Evolutionary conservation across 192 early-diverging fungal species (phyloP).

Genomic region (Coemansia interrupta): DNA sequence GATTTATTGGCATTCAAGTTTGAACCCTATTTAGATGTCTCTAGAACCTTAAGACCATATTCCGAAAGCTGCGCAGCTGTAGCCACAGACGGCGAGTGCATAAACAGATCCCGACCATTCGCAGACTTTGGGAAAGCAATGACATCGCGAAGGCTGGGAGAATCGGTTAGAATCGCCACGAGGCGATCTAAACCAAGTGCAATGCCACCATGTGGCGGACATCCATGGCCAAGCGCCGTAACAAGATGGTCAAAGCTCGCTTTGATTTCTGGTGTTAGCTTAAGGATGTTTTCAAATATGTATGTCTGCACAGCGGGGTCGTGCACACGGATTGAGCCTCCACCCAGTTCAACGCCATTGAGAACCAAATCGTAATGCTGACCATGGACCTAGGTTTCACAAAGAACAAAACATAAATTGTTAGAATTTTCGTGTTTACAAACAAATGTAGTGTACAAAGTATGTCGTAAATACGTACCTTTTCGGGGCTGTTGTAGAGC

Average conservation of each 20-base stretch:
- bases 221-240: conserved; percentile 74
- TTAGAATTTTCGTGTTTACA: background rate
- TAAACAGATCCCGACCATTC: conserved; percentile 77
- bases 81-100: conserved; percentile 67
- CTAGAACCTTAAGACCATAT: conserved; percentile 56
- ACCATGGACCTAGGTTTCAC: conserved; percentile 56
- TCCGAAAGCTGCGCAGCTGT: conserved; percentile 59
- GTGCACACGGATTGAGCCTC: conserved; percentile 87
- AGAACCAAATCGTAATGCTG: conserved; percentile 90
- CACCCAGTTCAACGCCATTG: conserved; percentile 88
- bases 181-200: conserved; percentile 82
- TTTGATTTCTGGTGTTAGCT: conserved; percentile 56
- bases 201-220: conserved; percentile 87
- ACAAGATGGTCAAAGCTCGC: conserved; percentile 76
- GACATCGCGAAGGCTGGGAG: conserved; percentile 77
- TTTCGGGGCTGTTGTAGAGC: conserved; percentile 60
- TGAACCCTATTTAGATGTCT: background rate
- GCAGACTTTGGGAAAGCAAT: conserved; percentile 90
- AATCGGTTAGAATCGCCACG: conserved; percentile 68
- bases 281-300: conserved; percentile 70
- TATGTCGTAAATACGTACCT: conserved; percentile 25
- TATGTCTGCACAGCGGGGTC: conserved; percentile 67
- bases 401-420: background rate
- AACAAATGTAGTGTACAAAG: no score
- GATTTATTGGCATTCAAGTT: no score